These are phyloP conservation scores for Corymbia citriodora DNA, from an alignment of 441 rosid genomes.

Conservation along the genomic window DNA sequence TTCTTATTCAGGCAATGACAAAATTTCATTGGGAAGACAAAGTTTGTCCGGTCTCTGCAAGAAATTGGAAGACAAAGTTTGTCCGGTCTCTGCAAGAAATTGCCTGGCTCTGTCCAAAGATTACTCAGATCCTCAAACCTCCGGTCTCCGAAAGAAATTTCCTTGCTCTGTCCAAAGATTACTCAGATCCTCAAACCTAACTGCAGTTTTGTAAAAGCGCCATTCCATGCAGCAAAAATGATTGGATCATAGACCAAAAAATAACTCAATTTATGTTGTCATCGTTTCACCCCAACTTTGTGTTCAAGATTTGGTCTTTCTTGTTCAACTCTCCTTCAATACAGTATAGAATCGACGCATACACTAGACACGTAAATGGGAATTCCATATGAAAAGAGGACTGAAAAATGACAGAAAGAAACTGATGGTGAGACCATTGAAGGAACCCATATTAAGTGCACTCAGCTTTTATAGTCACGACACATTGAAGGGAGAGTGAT, in stretches of 20 bases:
- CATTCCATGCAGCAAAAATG: not conserved
- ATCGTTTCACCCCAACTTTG: not conserved
- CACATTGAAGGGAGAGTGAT: not conserved
- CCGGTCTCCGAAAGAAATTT: not conserved
- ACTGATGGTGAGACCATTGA: not conserved
- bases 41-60: not conserved
- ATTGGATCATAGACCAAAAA: not conserved
- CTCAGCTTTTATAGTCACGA: not conserved
- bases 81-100: not conserved
- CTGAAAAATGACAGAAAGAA: not conserved
- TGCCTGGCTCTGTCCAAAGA: not conserved
- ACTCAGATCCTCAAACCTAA: not conserved
- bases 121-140: not conserved
- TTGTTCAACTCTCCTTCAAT: not conserved
- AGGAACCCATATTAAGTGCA: not conserved
- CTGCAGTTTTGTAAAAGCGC: not conserved
- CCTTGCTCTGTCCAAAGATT: not conserved
- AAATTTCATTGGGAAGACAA: not conserved
- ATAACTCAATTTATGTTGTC: not conserved
- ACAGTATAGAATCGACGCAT: not conserved
- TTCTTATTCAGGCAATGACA: not conserved
- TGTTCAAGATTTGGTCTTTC: not conserved
- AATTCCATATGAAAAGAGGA: not conserved
- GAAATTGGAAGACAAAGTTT: not conserved
- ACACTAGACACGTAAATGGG: not conserved